Evolutionary conservation across 345 rosid genomes (phyloP).

Genomic region (Gossypium thurberi): DNA sequence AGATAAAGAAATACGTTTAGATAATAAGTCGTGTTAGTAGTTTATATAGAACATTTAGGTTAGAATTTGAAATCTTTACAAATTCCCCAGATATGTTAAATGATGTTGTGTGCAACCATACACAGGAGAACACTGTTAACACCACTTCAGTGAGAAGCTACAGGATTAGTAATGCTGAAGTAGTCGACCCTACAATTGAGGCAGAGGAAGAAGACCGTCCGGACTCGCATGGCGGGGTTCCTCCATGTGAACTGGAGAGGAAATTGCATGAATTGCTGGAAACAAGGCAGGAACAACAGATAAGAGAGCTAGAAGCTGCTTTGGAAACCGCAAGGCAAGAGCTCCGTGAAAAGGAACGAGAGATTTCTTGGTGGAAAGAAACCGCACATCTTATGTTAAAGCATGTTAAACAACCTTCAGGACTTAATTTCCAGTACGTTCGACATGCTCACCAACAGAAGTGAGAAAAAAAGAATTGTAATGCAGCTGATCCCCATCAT

Average conservation of each 20-base stretch:
- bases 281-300: conserved; percentile 57
- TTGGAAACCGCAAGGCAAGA: conserved; percentile 31
- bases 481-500: neutral
- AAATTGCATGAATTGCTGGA: conserved; percentile 60
- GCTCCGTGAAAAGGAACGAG: conserved; percentile 54
- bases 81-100: neutral
- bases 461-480: conserved; percentile 4
- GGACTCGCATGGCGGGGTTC: conserved; percentile 36
- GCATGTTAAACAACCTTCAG: conserved; percentile 33
- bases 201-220: conserved; percentile 15
- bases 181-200: conserved; percentile 21
- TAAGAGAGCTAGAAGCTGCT: conserved; percentile 57
- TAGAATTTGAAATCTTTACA: neutral
- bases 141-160: conserved; percentile 16
- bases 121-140: conserved; percentile 17
- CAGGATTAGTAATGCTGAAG: conserved; percentile 31
- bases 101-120: conserved; percentile 2
- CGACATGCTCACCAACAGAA: neutral
- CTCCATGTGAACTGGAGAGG: conserved; percentile 60
- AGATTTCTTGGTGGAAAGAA: conserved; percentile 78
- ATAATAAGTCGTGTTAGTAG: neutral
- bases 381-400: conserved; percentile 44
- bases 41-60: neutral
- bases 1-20: neutral
- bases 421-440: neutral